Evolutionary conservation across 208 protist genomes (phyloP).

Genomic region (Phytomonas sp.): DNA sequence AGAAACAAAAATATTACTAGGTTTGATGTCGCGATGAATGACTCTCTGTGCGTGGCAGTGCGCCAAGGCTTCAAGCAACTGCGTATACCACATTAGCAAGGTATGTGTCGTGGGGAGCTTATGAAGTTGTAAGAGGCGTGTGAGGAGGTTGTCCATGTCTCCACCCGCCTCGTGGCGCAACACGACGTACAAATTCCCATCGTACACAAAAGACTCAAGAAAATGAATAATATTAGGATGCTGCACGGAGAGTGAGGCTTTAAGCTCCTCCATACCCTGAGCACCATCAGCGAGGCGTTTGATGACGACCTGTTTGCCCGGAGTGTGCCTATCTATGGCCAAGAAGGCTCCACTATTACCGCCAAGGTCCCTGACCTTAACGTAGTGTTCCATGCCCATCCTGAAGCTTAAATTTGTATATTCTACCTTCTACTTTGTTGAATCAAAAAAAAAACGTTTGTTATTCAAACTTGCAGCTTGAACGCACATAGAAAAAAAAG

Average conservation of each 20-base stretch:
- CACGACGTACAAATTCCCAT: conserved; percentile 74
- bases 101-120: conserved; percentile 38
- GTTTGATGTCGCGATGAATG: conserved; percentile 89
- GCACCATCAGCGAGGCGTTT: conserved; percentile 61
- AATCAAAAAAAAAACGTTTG: not conserved
- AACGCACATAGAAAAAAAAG: conserved; percentile 6
- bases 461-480: conserved; percentile 6
- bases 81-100: conserved; percentile 64
- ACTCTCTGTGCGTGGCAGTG: conserved; percentile 76
- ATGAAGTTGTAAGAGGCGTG: conserved; percentile 22
- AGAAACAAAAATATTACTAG: conserved; percentile 76
- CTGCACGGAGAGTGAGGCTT: conserved; percentile 58
- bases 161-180: conserved; percentile 74
- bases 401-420: no score
- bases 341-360: conserved; percentile 74
- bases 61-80: conserved; percentile 66
- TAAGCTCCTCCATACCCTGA: conserved; percentile 71
- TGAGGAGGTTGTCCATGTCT: conserved; percentile 65
- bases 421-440: not conserved
- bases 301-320: conserved; percentile 54
- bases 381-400: conserved; percentile 87
- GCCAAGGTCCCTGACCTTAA: conserved; percentile 57
- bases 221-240: conserved; percentile 77
- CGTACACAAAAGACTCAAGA: conserved; percentile 61
- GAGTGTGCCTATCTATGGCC: conserved; percentile 52